These are phyloP conservation scores for Gremmenia infestans DNA, from an alignment of 2,329 filamentous ascomycete species.

Conservation along the genomic window DNA sequence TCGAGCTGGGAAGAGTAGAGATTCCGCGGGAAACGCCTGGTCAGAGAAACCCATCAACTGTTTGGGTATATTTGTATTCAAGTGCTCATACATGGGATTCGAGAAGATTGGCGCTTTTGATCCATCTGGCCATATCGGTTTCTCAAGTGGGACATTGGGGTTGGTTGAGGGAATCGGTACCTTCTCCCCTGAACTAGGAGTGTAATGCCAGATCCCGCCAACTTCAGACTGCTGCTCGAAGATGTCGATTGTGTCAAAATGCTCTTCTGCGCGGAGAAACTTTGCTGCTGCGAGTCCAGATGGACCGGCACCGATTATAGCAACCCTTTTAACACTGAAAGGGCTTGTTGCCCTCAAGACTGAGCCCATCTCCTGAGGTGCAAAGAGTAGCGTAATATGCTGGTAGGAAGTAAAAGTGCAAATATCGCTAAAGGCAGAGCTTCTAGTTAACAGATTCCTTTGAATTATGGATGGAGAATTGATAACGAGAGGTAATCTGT, in stretches of 20 bases:
- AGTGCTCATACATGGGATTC: conserved; percentile 75
- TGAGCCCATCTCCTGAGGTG: conserved; percentile 22
- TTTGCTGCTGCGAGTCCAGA: conserved; percentile 75
- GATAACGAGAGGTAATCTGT: too few species aligned
- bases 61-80: conserved; percentile 85
- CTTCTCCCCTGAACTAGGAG: conserved; percentile 40
- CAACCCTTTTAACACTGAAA: conserved; percentile 53
- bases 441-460: too few species aligned
- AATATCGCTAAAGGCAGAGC: neutral
- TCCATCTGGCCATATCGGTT: conserved; percentile 48
- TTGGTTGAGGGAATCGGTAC: conserved; percentile 64
- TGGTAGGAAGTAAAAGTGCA: neutral
- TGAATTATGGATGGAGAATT: too few species aligned
- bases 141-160: conserved; percentile 56
- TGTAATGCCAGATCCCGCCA: conserved; percentile 85
- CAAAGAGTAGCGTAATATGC: neutral
- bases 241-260: conserved; percentile 65
- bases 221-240: conserved; percentile 75
- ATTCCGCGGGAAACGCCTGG: conserved; percentile 55
- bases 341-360: conserved; percentile 9
- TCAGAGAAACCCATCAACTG: conserved; percentile 77
- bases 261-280: conserved; percentile 68
- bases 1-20: conserved; percentile 70
- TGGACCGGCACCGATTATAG: conserved; percentile 79
- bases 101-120: conserved; percentile 52